A percentile compares a stretch with the other conserved stretches of the same genome.
phyloP scores from a whole-genome alignment of 75 land plant species.

The Pinus tabuliformis region DNA sequence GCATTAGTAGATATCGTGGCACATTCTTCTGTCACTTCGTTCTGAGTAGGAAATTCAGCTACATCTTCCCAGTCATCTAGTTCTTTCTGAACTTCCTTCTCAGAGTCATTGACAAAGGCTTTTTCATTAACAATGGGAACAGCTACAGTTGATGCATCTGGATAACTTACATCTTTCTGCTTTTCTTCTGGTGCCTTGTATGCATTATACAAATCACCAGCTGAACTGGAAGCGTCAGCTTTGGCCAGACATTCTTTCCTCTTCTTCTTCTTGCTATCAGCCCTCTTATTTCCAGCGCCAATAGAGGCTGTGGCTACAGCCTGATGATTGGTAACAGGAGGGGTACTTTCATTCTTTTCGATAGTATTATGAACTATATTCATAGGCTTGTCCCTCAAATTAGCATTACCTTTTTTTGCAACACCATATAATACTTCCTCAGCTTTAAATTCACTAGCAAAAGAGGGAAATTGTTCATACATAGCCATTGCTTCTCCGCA shows the following conservation, averaged over 20 bases:
- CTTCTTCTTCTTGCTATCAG: constrained; percentile 13
- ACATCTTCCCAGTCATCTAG: constrained; percentile 96
- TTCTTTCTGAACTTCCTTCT: constrained; percentile 43
- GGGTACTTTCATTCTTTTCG: not conserved
- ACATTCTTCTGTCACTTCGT: not conserved
- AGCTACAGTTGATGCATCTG: constrained; percentile 15
- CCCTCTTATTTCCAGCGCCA: not conserved
- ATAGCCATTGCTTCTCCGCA: not conserved
- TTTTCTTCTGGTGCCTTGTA: constrained; percentile 91
- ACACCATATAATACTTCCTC: not conserved
- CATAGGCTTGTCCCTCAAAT: not conserved
- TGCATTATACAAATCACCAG: constrained; percentile 86
- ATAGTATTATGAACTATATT: not conserved
- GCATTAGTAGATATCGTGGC: constrained; percentile 23
- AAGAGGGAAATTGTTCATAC: not conserved
- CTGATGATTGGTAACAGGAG: not conserved
- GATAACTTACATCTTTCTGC: constrained; percentile 16
- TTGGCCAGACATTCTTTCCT: constrained; percentile 65
- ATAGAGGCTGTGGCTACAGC: not conserved
- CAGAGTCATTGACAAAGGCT: constrained; percentile 17
- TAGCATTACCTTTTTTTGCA: not conserved
- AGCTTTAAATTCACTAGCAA: not conserved
- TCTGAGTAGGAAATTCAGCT: constrained; percentile 37
- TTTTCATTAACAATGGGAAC: constrained; percentile 10
- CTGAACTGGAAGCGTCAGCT: constrained; percentile 89